Percentiles rank a stretch among this genome's conserved stretches.
phyloP scores from a whole-genome alignment of 2,329 filamentous ascomycete species.

The Coniella vitis region DNA sequence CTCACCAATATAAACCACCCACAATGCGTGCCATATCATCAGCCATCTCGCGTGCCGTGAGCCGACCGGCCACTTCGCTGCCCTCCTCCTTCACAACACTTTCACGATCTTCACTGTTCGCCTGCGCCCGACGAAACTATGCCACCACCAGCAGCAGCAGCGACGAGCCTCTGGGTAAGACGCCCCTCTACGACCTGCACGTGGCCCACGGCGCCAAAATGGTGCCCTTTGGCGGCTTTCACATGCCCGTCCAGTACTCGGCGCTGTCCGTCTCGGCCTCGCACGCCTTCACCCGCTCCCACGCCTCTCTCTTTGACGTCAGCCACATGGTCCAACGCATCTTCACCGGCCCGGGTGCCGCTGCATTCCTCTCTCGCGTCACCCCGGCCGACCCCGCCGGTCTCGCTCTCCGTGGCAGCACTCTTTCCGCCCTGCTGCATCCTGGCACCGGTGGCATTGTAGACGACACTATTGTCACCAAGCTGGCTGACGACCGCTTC shows the following conservation, averaged over 20 bases:
- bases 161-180: conserved; percentile 22
- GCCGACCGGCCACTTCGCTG: not conserved
- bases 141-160: conserved; percentile 9
- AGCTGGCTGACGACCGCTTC: conserved; percentile 66
- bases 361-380: conserved; percentile 73
- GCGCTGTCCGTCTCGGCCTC: conserved; percentile 73
- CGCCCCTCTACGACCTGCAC: conserved; percentile 31
- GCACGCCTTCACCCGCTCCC: conserved; percentile 81
- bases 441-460: conserved; percentile 81
- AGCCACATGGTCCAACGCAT: conserved; percentile 94
- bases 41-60: too few species aligned
- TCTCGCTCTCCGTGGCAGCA: conserved; percentile 63
- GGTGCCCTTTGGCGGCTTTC: conserved; percentile 90
- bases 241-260: conserved; percentile 87
- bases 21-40: too few species aligned
- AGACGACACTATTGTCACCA: conserved; percentile 87
- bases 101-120: not conserved
- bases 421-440: conserved; percentile 77
- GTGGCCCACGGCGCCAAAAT: conserved; percentile 78
- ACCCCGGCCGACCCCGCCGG: conserved; percentile 68
- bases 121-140: conserved; percentile 6
- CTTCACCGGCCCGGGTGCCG: conserved; percentile 72
- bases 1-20: not conserved
- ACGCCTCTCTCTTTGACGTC: conserved; percentile 91
- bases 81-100: not conserved